Evolutionary conservation across 192 early-diverging fungal species (phyloP).

Genomic region (Rhizoclosmatium globosum): DNA sequence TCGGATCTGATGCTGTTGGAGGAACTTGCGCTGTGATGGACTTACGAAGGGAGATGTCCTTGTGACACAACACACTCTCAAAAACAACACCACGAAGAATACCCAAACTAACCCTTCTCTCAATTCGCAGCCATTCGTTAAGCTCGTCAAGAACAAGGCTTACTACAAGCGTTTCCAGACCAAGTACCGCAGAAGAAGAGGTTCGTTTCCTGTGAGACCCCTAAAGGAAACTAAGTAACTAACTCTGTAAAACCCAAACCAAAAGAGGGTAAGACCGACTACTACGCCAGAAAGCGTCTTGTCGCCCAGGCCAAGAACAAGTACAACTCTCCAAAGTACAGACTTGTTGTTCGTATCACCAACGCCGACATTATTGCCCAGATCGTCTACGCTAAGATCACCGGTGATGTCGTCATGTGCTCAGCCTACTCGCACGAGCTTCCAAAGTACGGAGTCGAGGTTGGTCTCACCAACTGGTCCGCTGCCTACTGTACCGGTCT

Average conservation of each 20-base stretch:
- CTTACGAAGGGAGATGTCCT: too few relatives aligned
- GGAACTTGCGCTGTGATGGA: too few relatives aligned
- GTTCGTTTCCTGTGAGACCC: too few relatives aligned
- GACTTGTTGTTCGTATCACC: slow-evolving; percentile 99
- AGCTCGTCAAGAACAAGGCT: slow-evolving; percentile 96
- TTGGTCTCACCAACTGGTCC: slow-evolving; percentile 99
- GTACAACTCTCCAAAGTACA: slow-evolving; percentile 99
- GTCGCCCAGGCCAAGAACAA: slow-evolving; percentile 99
- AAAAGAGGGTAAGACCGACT: slow-evolving; percentile 99
- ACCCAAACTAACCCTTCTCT: too few relatives aligned
- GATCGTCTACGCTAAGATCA: slow-evolving; percentile 97
- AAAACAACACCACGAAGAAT: too few relatives aligned
- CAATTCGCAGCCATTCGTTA: slow-evolving; percentile 60
- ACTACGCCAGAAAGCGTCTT: slow-evolving; percentile 99
- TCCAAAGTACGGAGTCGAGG: slow-evolving; percentile 92
- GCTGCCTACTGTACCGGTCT: slow-evolving; percentile 99
- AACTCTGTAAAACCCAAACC: neutral
- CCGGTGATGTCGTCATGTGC: slow-evolving; percentile 94
- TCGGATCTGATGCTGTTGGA: too few relatives aligned
- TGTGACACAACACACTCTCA: too few relatives aligned
- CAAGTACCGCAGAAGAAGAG: slow-evolving; percentile 99
- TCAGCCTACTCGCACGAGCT: slow-evolving; percentile 98
- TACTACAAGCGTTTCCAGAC: slow-evolving; percentile 99
- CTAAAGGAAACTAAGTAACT: too few relatives aligned
- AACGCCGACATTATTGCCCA: slow-evolving; percentile 97